Conservation (phyloP, 2,329 filamentous ascomycete species). For the Trematosphaeria pertusa region DNA sequence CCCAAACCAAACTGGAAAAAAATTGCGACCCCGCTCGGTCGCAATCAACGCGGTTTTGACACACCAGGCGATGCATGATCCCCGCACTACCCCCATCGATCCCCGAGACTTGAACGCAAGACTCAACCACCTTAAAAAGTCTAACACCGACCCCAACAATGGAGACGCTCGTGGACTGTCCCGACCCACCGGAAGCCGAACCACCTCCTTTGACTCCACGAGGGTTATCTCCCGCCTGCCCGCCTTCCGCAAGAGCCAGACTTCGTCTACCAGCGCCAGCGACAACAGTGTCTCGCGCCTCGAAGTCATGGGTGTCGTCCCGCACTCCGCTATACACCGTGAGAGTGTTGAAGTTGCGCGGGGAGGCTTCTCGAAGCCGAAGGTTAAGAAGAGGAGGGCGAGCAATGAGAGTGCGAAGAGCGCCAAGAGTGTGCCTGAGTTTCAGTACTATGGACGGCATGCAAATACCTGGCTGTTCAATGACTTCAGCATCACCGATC, state of each 20-base stretch:
- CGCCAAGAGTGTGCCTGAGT: conserved; percentile 28
- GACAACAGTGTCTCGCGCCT: conserved; percentile 21
- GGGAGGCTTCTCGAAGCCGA: conserved; percentile 40
- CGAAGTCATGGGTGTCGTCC: conserved; percentile 17
- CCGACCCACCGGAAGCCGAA: conserved; percentile 11
- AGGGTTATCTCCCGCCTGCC: conserved; percentile 17
- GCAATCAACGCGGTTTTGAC: neutral
- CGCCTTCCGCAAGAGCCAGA: conserved; percentile 35
- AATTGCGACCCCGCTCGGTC: conserved; percentile 1
- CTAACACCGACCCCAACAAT: conserved; percentile 14
- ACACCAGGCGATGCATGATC: conserved; percentile 40
- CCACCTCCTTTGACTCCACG: conserved; percentile 37
- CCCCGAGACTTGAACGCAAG: conserved; percentile 33
- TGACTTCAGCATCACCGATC: conserved; percentile 44
- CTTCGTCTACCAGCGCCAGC: conserved; percentile 31
- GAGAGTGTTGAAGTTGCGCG: conserved; percentile 27
- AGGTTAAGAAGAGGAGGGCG: conserved; percentile 21
- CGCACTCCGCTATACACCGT: conserved; percentile 18
- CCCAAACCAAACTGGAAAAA: neutral
- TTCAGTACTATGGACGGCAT: conserved; percentile 45
- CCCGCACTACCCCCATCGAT: conserved; percentile 26
- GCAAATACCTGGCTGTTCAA: conserved; percentile 49
- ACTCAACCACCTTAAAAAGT: conserved; percentile 23
- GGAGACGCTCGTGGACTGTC: conserved; percentile 15
- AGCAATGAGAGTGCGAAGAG: conserved; percentile 21